Evolutionary conservation across 768 basidiomycete species (phyloP).

Genomic region (Macrolepiota fuliginosa): DNA sequence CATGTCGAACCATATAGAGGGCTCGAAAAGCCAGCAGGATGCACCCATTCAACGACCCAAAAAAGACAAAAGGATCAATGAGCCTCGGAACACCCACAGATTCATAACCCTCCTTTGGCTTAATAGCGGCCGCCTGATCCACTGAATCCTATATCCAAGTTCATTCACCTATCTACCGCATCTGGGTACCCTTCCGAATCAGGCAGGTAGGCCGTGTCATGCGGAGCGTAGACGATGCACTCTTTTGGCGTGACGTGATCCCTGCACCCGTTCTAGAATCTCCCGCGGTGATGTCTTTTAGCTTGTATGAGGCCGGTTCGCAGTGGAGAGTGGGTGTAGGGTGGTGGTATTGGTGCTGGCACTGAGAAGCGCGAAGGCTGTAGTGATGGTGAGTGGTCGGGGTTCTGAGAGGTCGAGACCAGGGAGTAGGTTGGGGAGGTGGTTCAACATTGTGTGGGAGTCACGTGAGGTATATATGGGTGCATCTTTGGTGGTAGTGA

Average conservation of each 20-base stretch:
- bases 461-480: background rate
- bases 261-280: constrained; percentile 75
- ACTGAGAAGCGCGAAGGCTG: too few species aligned
- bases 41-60: constrained; percentile 26
- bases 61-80: background rate
- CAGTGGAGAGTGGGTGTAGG: constrained; percentile 9
- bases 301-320: constrained; percentile 16
- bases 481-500: background rate
- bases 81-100: constrained; percentile 14
- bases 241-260: constrained; percentile 59
- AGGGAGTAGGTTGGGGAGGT: background rate
- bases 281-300: constrained; percentile 35
- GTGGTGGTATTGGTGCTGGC: background rate
- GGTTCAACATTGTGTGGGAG: background rate
- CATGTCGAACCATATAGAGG: too few species aligned
- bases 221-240: constrained; percentile 68
- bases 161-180: constrained; percentile 44
- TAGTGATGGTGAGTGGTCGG: background rate
- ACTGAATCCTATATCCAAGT: constrained; percentile 38
- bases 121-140: constrained; percentile 51
- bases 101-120: constrained; percentile 56
- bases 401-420: background rate
- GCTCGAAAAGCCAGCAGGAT: too few species aligned
- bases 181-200: constrained; percentile 61
- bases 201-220: constrained; percentile 46